Evolutionary conservation across 1,284 basidiomycete genomes (phyloP), one percentile per base, ranked within the genome.

Genomic region (Apiotrichum porosum): DNA sequence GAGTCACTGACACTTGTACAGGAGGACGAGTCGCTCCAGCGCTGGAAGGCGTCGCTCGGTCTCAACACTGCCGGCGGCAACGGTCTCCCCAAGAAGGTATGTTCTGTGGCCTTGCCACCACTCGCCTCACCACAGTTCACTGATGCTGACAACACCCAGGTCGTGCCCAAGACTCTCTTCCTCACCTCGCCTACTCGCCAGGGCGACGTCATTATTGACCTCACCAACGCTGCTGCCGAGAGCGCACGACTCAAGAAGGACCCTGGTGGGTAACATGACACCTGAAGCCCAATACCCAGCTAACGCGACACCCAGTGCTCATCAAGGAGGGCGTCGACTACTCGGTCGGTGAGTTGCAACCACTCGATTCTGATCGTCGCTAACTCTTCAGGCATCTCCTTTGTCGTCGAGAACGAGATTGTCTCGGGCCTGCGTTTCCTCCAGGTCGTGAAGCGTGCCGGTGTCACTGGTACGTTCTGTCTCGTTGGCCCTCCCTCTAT

Each of bases 271-370:
- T 59, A 9, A 22, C 19, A 9, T 4, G 10, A 13, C n/a, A n/a
- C n/a, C n/a, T n/a, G n/a, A n/a, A n/a, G n/a, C n/a, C n/a, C n/a
- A n/a, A n/a, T n/a, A 17, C 26, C 3, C 24, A 31, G 38, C 38
- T 40, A 6, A 40, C 38, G 26, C 8, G 26, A 6, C 12, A 9
- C 34, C 0, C 38, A 73, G 71, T 77, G 37, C 72, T 62, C 21
- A 75, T 76, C 64, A 77, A 78, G 55, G 78, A 80, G 58, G 78
- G 78, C 23, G 74, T 77, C 50, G 79, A 80, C 47, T 80, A 80
- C 64, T 75, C 73, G 33, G 78, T 80, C 46, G 76, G 76, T 38
- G 18, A 21, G 40, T 28, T 6, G 26, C 26, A 6, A 12, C 8
- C 26, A n/a, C n/a, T n/a, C n/a, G n/a, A n/a, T n/a, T n/a, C 9